Evolutionary conservation across 2,329 filamentous ascomycete genomes (phyloP).

Genomic region (Venturia effusa): DNA sequence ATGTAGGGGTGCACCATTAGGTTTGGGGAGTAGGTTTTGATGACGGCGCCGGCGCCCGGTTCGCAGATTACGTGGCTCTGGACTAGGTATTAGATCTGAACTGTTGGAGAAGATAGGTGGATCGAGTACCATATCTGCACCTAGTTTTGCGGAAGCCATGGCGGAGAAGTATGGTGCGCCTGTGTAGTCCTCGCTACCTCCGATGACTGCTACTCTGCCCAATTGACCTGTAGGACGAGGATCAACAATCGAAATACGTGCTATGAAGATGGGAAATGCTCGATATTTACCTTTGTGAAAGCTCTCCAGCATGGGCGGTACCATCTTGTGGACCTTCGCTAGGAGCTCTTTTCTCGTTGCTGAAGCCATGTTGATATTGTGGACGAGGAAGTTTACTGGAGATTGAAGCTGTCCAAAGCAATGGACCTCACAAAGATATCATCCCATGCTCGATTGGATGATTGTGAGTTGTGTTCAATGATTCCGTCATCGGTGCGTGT

Average conservation of each 20-base stretch:
- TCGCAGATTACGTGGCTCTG: constrained; percentile 95
- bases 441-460: background rate
- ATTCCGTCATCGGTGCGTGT: too few relatives aligned
- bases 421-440: background rate
- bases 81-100: background rate
- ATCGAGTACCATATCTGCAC: constrained; percentile 71
- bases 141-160: constrained; percentile 85
- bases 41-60: constrained; percentile 68
- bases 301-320: constrained; percentile 87
- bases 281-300: constrained; percentile 75
- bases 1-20: constrained; percentile 97
- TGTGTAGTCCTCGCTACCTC: constrained; percentile 91
- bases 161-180: constrained; percentile 97
- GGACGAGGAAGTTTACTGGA: background rate
- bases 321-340: constrained; percentile 72
- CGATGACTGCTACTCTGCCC: constrained; percentile 85
- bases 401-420: background rate
- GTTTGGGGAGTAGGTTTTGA: constrained; percentile 97
- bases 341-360: constrained; percentile 64
- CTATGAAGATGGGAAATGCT: background rate
- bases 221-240: constrained; percentile 57
- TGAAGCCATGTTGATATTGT: constrained; percentile 24
- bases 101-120: background rate
- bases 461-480: background rate
- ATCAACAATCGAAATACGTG: background rate